Evolutionary conservation across 140 eudicot genomes (phyloP), one percentile per base, ranked within the genome.

Genomic region (Ambrosia hybrid): DNA sequence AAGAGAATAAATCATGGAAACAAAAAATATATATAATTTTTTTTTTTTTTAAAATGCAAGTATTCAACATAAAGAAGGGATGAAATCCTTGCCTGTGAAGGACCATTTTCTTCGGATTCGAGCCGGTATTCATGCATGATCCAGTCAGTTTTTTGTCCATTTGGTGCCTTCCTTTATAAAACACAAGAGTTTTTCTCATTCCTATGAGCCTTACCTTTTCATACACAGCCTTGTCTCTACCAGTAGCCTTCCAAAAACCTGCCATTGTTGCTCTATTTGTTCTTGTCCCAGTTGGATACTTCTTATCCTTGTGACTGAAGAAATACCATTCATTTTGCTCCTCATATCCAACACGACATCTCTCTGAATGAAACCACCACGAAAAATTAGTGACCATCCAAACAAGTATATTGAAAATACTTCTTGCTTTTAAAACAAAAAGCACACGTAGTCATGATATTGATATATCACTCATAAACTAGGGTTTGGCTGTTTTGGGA

Each of bases 171-270:
- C 97, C 97, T 86, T 84, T 91, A 77, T 91, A 91, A 62, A 91
- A 91, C 10, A 91, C 97, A 8, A 91, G 97, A 36, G 97, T 91
- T 76, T 91, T 91, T 75, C 97, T 91, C 97, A 91, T 88, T 9
- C 97, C 97, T 17, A 91, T 86, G 49, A 88, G 83, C 73, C 88
- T 88, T 12, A 68, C 45, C 61, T 84, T 85, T 58, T 91, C 90
- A 46, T 85, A 88, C 52, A 91, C 97, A 0, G 92, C 88, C 76
- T 91, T 91, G 78, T 91, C 97, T 82, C 97, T 82, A 4, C 97
- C 97, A 0, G 97, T 91, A 9, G 97, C 97, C 76, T 91, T 91
- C 97, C 97, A 91, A 73, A 91, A 91, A 64, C 97, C 97, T 0
- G 92, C 89, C 75, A 91, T 78, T 21, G 97, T 91, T 51, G 97